phyloP scores from a whole-genome alignment of 768 basidiomycete genomes.

The Crucibulum laeve region DNA sequence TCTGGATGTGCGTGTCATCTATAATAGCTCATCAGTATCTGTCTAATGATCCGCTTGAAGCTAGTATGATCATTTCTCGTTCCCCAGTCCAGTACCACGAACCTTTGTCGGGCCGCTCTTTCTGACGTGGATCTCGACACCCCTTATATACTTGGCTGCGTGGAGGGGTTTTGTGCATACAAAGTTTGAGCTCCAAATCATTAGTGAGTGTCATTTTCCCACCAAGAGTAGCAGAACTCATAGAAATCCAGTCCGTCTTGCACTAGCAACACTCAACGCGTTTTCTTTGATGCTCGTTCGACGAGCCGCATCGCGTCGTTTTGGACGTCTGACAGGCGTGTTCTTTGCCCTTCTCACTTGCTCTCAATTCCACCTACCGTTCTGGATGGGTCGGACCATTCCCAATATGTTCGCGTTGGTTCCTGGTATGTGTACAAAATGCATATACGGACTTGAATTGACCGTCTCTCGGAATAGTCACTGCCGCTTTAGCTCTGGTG shows the following conservation, averaged over 20 bases:
- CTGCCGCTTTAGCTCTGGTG: conserved; percentile 46
- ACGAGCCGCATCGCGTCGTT: conserved; percentile 57
- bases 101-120: conserved; percentile 78
- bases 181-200: conserved; percentile 69
- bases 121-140: conserved; percentile 54
- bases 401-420: conserved; percentile 92
- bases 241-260: conserved; percentile 57
- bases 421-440: conserved; percentile 50
- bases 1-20: conserved; percentile 44
- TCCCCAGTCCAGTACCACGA: conserved; percentile 86
- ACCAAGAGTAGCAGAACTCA: background rate
- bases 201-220: conserved; percentile 40
- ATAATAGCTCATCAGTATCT: background rate
- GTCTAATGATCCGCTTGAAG: background rate
- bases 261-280: conserved; percentile 65
- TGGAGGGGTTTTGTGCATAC: conserved; percentile 36
- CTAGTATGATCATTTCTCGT: conserved; percentile 87
- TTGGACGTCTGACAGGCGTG: conserved; percentile 51
- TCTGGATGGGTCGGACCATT: conserved; percentile 90
- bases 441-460: background rate
- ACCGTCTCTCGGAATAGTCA: conserved; percentile 37
- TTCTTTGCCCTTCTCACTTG: conserved; percentile 68
- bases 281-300: conserved; percentile 59
- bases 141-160: conserved; percentile 40
- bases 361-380: conserved; percentile 88